Evolutionary conservation across 1,284 basidiomycete species (phyloP), one percentile per base, ranked within the genome.

Genomic region (Cryptococcus wingfieldii): DNA sequence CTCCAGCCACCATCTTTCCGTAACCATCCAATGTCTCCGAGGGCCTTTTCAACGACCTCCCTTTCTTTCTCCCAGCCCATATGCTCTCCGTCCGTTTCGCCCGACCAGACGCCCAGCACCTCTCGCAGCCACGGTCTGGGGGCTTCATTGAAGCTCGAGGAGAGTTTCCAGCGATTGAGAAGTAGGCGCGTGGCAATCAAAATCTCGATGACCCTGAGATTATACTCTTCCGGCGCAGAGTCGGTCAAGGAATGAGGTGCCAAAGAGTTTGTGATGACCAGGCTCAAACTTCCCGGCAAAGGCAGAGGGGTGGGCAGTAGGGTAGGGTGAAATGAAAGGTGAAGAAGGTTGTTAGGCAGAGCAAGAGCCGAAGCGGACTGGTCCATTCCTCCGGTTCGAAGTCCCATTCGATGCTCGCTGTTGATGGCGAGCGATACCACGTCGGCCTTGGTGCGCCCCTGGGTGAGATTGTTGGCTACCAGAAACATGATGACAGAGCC

Each of bases 181-280:
- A 94, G 81, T 6, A 90, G 79, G 14, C 87, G 81, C 0, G 90
- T 88, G 2, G 84, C 86, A 51, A 85, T 86, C 28, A 90, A 84
- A 0, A 86, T 88, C 75, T 94, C 91, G 18, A 93, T 86, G 19
- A 91, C 89, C 19, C 90, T 86, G 37, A 94, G 80, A 72, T 94
- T 94, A 79, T 93, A 93, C 46, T 85, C 82, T 50, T 81, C 83
- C 61, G 86, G 87, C 2, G 89, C 86, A 43, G 83, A 83, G 58
- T 87, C 81, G 3, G 85, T 84, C 72, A 92, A 91, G 68, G 90
- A 86, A 34, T 87, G 85, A n/a, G 87, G 84, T 31, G 90, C 85
- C 39, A 90, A 83, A 16, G 88, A 89, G 78, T 93, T 90, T 13
- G 89, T 87, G 66, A 86, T 85, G 53, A 92, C 86, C 66, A 93